Evolutionary conservation across 257 asterid genomes (phyloP), one percentile per base, ranked within the genome.

Genomic region (Capsicum rhomboideum): DNA sequence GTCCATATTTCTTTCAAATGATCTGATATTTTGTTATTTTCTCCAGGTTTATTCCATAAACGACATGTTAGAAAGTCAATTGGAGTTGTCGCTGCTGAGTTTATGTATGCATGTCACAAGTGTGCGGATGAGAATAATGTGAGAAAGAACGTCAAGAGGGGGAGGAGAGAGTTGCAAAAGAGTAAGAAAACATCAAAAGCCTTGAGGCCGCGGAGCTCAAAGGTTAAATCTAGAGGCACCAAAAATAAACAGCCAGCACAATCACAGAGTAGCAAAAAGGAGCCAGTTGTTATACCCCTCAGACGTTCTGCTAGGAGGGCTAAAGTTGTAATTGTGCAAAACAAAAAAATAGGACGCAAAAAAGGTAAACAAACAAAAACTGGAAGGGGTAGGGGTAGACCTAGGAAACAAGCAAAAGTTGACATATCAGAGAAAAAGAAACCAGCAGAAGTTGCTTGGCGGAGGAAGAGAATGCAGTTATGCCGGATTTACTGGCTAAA

Each of bases 231-330:
- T 54, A 86, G 81, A 56, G 83, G 20, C 83, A 90, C 89, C 55
- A 91, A 88, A 86, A 86, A 37, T 79, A 93, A 89, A 88, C 90
- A 80, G 83, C 83, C 58, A 78, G 84, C 81, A 85, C 88, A 87
- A n/a, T 85, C 87, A 26, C 86, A 77, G 87, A 91, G 80, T 71
- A 90, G 69, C 55, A 91, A 85, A 85, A 82, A 87, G 78, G 90
- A 83, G 85, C 83, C 91, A 56, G 28, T 90, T 67, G 90, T 86
- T 82, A 86, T 90, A 79, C 97, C 99, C 85, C 86, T 94, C 88
- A 92, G 99, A n/a, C 95, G 99, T 53, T 95, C 99, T 83, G 92
- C 97, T 74, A 94, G 99, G 89, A 87, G 87, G 84, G 91, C 92
- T 80, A 96, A 89, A 86, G 88, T 90, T 31, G 68, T 84, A n/a